These are phyloP conservation scores for Ceratonia siliqua DNA, from an alignment of 306 rosid species.

Conservation along the genomic window DNA sequence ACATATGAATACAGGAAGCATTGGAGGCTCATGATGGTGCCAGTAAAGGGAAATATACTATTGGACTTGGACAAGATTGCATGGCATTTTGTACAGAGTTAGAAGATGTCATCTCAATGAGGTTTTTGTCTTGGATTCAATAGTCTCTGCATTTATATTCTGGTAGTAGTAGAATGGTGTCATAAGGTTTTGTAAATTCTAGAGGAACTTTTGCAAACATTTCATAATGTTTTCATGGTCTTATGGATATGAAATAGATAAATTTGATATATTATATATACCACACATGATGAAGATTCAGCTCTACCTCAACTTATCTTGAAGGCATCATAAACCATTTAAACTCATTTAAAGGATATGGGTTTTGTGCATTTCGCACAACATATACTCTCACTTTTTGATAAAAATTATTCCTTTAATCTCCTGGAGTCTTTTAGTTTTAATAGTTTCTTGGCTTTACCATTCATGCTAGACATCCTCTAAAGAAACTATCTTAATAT, in stretches of 20 bases:
- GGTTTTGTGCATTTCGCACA: neutral
- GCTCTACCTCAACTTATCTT: neutral
- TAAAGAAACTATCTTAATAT: neutral
- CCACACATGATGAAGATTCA: neutral
- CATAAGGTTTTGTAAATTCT: neutral
- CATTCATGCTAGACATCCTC: neutral
- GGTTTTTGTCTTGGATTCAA: slow-evolving; percentile 48
- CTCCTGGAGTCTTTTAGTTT: neutral
- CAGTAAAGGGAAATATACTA: slow-evolving; percentile 94
- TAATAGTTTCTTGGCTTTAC: neutral
- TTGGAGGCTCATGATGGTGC: slow-evolving; percentile 97
- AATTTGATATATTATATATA: slow-evolving; percentile 21
- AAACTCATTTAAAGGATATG: neutral
- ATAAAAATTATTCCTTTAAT: neutral
- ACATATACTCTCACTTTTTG: neutral
- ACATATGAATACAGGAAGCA: slow-evolving; percentile 58
- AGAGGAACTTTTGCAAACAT: neutral
- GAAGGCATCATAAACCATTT: neutral
- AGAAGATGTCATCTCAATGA: slow-evolving; percentile 99
- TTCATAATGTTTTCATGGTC: slow-evolving; percentile 1
- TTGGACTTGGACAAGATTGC: slow-evolving; percentile 98
- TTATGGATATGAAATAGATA: neutral
- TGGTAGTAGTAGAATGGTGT: neutral
- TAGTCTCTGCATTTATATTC: slow-evolving; percentile 19
- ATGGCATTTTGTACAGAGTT: slow-evolving; percentile 91